Base-by-base conservation (phyloP, 176 grass and related monocot species). In the Carex myosuroides region DNA sequence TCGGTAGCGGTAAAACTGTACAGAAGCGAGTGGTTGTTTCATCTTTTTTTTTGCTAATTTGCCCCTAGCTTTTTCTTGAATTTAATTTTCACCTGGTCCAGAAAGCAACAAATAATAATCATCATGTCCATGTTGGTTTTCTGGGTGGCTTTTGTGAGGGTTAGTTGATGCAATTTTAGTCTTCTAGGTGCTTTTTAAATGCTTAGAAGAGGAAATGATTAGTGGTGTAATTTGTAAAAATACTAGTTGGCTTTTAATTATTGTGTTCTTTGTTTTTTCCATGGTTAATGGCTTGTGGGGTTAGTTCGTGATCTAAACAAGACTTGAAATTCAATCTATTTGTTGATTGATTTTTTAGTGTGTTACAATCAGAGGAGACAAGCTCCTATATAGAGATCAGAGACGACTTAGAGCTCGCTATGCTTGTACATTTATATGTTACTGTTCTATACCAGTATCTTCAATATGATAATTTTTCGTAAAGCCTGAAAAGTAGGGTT, bases 121-220 rank as follows among this genome's bases (percentile, higher is more conserved):
- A 44, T 0, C 50, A 2, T 50, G 52, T 35, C 24, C 52, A 22
- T 33, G 37, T 11, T 57, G 72, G 12, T 75, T 85, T 57, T 50
- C 1, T 85, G 13, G 14, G 52, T 33, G 50, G 1, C 44, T 57
- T 70, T 46, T 37, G 32, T 14, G 52, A 69, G 81, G 39, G 8
- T 56, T 85, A 42, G 44, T n/a, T 35, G 33, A 35, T 35, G 58
- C 12, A 58, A 24, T 75, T 85, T 58, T 55, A 13, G 65, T 83
- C 79, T 87, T 75, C 80, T 67, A 75, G 86, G 68, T 87, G 57
- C 17, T 66, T 87, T 83, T 87, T 83, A 30, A 63, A 83, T 80
- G 68, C 70, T 79, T 83, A 63, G 85, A 87, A 87, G 85, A 60
- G n/a, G 53, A 24, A 46, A 76, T 55, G 21, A 66, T 71, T 60